These are phyloP conservation scores for Pneumocystis oryctolagi DNA, from an alignment of 1,139 yeast species.

Conservation along the genomic window DNA sequence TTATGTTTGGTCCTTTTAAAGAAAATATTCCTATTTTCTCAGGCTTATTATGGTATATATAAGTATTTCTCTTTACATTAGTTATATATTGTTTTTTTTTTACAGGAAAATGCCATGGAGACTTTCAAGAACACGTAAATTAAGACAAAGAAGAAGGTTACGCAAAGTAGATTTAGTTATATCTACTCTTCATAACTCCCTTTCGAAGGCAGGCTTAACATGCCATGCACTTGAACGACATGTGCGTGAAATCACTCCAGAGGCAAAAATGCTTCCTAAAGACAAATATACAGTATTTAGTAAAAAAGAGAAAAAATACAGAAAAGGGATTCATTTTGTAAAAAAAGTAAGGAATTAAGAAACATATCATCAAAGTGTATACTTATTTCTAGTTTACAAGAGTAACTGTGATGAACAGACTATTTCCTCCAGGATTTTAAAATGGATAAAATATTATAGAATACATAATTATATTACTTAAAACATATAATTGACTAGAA, in stretches of 20 bases:
- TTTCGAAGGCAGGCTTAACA: constrained; percentile 36
- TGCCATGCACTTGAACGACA: constrained; percentile 41
- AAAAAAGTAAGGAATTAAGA: background rate
- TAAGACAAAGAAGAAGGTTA: constrained; percentile 70
- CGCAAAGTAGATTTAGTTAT: constrained; percentile 67
- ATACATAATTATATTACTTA: too few species aligned
- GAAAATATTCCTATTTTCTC: background rate
- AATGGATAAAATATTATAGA: background rate
- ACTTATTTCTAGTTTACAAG: background rate
- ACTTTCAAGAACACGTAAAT: constrained; percentile 67
- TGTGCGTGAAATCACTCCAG: constrained; percentile 53
- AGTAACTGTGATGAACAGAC: background rate
- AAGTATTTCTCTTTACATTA: too few species aligned
- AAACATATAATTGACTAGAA: too few species aligned
- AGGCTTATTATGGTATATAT: background rate
- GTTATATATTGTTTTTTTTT: background rate
- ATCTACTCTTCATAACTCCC: constrained; percentile 50
- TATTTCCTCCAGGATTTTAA: background rate
- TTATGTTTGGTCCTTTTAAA: background rate
- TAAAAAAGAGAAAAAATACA: constrained; percentile 51
- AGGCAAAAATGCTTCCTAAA: constrained; percentile 56
- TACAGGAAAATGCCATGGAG: constrained; percentile 52
- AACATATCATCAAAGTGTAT: background rate
- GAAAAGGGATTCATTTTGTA: constrained; percentile 43
- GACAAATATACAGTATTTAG: constrained; percentile 84